Evolutionary conservation across 345 rosid species (phyloP), one percentile per base, ranked within the genome.

Genomic region (Syzygium aqueum): DNA sequence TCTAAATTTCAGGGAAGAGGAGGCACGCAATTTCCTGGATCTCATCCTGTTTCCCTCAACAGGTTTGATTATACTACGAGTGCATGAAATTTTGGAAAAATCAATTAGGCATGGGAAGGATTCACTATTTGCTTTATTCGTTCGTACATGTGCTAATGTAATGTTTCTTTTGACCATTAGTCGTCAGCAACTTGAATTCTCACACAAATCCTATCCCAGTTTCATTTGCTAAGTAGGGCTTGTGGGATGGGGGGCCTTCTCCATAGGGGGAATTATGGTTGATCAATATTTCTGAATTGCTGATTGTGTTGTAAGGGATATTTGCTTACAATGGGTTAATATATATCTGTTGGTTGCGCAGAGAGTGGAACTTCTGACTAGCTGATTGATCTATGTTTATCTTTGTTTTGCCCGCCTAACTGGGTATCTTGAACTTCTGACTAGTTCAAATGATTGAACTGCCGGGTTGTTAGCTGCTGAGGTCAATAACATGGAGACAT

Each of bases 11-110:
- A 91, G 91, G 85, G 84, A 85, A 89, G 91, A 84, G 90, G 90
- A 82, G 88, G 87, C 83, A 85, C 65, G 27, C 93, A 89, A 53
- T 91, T 91, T 85, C 93, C 93, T 46, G 93, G 93, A 46, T 91
- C 93, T 10, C 93, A 91, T 63, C 93, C 93, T 37, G 93, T 91
- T 86, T 91, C 93, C 84, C 93, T 90, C 82, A 89, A 86, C 88
- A 87, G 91, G 93, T 91, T 61, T 59, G 84, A 28, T 78, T 23
- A 43, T 86, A 22, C 63, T 52, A 77, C 16, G 4, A 17, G 53
- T 40, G 53, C 50, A n/a, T 61, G 51, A 54, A 52, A 4, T 43
- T 57, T 80, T 78, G 80, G 25, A 33, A 73, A 73, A 73, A 9
- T 33, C 46, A 73, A 33, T 73, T 73, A 37, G 25, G 80, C 80